Evolutionary conservation across 139 green algal genomes (phyloP).

Genomic region (Edaphochlamys debaryana): DNA sequence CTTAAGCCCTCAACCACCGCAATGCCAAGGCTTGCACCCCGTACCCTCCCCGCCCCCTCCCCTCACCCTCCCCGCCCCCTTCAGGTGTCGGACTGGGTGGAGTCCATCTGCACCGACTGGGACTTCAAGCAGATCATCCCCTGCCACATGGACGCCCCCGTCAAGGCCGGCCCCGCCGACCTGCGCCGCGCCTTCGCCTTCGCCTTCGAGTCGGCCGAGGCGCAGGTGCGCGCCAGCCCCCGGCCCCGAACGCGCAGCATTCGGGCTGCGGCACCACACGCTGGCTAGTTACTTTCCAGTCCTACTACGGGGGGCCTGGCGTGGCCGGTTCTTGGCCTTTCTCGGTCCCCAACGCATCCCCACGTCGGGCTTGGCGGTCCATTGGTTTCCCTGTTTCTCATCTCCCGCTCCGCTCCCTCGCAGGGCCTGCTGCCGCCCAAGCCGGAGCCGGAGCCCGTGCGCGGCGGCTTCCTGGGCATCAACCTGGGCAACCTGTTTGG

Average conservation of each 20-base stretch:
- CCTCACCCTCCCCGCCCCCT: not conserved
- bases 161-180: conserved; percentile 60
- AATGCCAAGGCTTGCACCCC: no score
- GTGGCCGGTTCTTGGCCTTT: no score
- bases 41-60: not conserved
- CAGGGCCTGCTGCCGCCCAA: not conserved
- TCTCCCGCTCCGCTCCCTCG: not conserved
- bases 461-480: not conserved
- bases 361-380: no score
- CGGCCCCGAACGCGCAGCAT: not conserved
- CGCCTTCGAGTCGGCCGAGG: conserved; percentile 41
- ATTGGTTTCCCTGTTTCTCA: no score
- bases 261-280: not conserved
- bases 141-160: conserved; percentile 88
- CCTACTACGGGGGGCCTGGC: no score
- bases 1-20: no score
- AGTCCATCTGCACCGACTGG: conserved; percentile 82
- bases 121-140: conserved; percentile 90
- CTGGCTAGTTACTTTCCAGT: no score
- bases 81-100: conserved; percentile 82
- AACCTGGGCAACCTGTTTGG: not conserved
- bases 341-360: not conserved
- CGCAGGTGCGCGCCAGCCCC: not conserved
- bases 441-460: not conserved
- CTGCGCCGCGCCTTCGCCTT: conserved; percentile 62